Conservation (phyloP, 129 eudicot species). For the sunflower (Helianthus annuus) region DNA sequence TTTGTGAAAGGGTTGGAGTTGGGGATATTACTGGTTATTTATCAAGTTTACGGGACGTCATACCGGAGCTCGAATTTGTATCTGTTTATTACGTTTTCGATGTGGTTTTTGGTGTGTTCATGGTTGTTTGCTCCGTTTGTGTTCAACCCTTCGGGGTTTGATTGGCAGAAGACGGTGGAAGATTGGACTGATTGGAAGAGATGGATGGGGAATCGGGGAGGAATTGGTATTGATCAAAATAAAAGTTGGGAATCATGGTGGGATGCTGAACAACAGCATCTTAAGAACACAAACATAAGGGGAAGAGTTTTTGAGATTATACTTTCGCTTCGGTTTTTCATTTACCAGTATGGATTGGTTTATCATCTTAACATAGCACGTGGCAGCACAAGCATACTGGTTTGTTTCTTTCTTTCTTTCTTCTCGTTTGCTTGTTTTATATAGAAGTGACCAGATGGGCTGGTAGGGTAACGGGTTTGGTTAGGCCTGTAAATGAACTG, state of each 20-base stretch:
- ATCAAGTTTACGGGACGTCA: conserved; percentile 68
- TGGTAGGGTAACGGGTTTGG: background rate
- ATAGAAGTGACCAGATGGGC: background rate
- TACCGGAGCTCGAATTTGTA: conserved; percentile 63
- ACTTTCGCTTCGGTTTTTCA: conserved; percentile 79
- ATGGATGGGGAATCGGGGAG: conserved; percentile 98
- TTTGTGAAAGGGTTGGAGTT: conserved; percentile 90
- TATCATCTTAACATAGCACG: conserved; percentile 82
- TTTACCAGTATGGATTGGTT: conserved; percentile 89
- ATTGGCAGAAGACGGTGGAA: conserved; percentile 92
- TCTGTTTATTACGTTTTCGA: conserved; percentile 69
- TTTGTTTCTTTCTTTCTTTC: conserved; percentile 28
- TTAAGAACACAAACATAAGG: conserved; percentile 62
- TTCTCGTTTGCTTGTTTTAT: background rate
- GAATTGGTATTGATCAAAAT: conserved; percentile 70
- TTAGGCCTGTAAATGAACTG: background rate
- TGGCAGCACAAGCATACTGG: conserved; percentile 67
- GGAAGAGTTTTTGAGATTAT: conserved; percentile 76
- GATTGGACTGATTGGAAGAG: conserved; percentile 97
- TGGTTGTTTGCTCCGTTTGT: conserved; percentile 97
- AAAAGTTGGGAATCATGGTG: conserved; percentile 99
- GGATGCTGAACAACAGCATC: conserved; percentile 88
- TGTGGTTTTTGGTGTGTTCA: conserved; percentile 83
- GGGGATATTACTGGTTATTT: conserved; percentile 59
- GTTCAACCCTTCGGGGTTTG: conserved; percentile 94